A percentile compares a stretch with the other conserved stretches of the same genome.
phyloP scores from a whole-genome alignment of 345 rosid species.

The Populus tremula region DNA sequence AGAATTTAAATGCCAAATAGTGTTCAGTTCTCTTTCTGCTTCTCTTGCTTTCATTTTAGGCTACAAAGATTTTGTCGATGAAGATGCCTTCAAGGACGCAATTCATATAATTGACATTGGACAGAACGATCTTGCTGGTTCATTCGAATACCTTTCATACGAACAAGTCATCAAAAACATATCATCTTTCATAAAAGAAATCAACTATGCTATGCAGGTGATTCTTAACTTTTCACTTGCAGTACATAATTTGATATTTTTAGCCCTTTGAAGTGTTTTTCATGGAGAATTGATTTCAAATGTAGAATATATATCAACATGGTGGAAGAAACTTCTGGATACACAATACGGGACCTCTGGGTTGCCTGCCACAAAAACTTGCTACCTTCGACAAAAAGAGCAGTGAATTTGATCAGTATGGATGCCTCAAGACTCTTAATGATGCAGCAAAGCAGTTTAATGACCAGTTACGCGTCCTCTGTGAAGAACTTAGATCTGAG shows the following conservation, averaged over 20 bases:
- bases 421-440: constrained; percentile 55
- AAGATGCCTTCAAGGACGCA: constrained; percentile 46
- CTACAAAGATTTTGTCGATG: constrained; percentile 33
- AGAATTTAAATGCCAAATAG: background rate
- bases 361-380: constrained; percentile 57
- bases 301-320: constrained; percentile 37
- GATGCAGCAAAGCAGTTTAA: constrained; percentile 52
- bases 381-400: constrained; percentile 30
- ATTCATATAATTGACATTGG: constrained; percentile 63
- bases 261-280: background rate
- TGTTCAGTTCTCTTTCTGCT: background rate
- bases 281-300: background rate
- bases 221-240: background rate
- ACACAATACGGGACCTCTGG: constrained; percentile 69
- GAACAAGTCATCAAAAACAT: constrained; percentile 40
- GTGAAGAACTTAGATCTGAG: constrained; percentile 44
- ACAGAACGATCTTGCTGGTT: constrained; percentile 57
- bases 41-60: constrained; percentile 21
- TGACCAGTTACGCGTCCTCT: constrained; percentile 34
- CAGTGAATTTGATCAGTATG: constrained; percentile 45
- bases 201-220: constrained; percentile 49
- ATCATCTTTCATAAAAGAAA: constrained; percentile 50
- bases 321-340: constrained; percentile 75
- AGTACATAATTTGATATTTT: no score
- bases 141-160: constrained; percentile 32